Evolutionary conservation across 257 asterid species (phyloP).

Genomic region (Nicotiana noctiflora): DNA sequence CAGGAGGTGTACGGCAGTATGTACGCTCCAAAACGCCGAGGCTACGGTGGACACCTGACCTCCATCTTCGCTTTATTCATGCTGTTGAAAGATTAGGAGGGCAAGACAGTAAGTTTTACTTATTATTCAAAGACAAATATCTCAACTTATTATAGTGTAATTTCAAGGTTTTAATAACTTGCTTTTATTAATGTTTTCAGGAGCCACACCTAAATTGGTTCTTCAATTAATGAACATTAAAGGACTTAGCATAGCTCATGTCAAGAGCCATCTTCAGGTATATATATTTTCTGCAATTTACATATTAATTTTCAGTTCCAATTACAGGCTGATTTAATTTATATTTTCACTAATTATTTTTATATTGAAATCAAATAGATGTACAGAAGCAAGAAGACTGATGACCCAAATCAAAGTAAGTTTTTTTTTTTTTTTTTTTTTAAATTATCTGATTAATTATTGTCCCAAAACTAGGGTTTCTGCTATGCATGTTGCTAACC

Average conservation of each 20-base stretch:
- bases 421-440: neutral
- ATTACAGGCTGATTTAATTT: neutral
- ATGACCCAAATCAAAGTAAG: conserved; percentile 86
- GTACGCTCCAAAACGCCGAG: conserved; percentile 77
- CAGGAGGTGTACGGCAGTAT: conserved; percentile 78
- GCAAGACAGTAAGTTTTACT: conserved; percentile 61
- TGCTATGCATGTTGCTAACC: too few relatives aligned
- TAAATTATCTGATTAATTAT: neutral
- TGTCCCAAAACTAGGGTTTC: conserved; percentile 26
- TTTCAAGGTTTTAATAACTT: neutral
- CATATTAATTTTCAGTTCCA: neutral
- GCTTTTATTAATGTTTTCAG: conserved; percentile 28
- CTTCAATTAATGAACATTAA: conserved; percentile 87
- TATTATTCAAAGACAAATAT: neutral
- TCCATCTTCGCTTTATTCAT: conserved; percentile 75
- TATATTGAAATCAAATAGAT: conserved; percentile 31
- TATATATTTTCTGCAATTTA: neutral
- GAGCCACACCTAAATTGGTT: conserved; percentile 94
- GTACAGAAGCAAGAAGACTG: conserved; percentile 93
- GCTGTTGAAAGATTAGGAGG: conserved; percentile 89
- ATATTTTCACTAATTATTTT: neutral
- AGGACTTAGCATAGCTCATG: conserved; percentile 96
- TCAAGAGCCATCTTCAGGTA: conserved; percentile 99
- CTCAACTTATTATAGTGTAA: neutral
- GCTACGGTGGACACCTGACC: conserved; percentile 89